Base-by-base conservation (phyloP, 441 rosid genomes). In the Kokia cookei region DNA sequence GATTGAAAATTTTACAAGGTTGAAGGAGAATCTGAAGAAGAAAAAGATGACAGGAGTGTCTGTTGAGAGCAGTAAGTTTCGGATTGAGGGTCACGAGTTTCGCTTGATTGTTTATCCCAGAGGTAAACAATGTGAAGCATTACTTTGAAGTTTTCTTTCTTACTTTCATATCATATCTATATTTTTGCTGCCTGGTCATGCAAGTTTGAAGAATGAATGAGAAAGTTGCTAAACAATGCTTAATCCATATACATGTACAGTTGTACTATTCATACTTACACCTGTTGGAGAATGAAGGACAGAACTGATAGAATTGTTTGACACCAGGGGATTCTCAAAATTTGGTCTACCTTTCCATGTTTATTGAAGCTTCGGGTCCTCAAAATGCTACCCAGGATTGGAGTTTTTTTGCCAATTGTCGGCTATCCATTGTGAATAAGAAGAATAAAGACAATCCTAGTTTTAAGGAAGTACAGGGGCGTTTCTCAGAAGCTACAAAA, bases 291-390 rank as follows among this genome's bases (percentile, higher is more conserved):
- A 35, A 72, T 68, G 84, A 42, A 69, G 69, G 80, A 76, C 74
- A 74, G 78, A 81, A 81, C 84, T 90, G 82, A 85, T 42, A 75
- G 80, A 77, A 71, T 42, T 61, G 76, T 69, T 77, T 78, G 81
- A 86, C 87, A 88, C 81, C 97, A 93, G 99, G 99, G 89, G 98
- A 90, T 96, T 96, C 97, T 83, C 96, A 96, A 88, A 97, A 98
- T 82, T 97, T 97, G 78, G 90, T 94, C 82, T 96, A 93, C 87
- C 92, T 96, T 83, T 96, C 99, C 5, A 97, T 96, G 71, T 93
- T 93, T 86, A 98, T 96, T 77, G 98, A 96, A 90, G 98, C 93
- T 76, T 91, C 91, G 5, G 99, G 90, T 88, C 90, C 97, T 43
- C 86, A 94, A 74, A 91, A 86, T 83, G 87, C 96, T 77, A 88